phyloP scores from a whole-genome alignment of 2,329 filamentous ascomycete genomes.

The Elsinoe arachidis region DNA sequence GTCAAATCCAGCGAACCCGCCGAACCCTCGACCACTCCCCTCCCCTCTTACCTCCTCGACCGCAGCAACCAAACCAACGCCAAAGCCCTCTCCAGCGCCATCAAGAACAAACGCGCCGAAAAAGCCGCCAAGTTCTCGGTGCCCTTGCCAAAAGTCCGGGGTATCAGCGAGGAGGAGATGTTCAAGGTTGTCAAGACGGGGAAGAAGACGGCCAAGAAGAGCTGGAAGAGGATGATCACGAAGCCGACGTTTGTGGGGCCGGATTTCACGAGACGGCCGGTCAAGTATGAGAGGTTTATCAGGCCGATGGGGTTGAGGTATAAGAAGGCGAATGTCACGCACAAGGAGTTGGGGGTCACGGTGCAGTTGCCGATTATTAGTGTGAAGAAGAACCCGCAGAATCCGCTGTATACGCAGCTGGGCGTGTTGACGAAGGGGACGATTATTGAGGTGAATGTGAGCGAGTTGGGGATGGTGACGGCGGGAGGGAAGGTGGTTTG shows the following conservation, averaged over 20 bases:
- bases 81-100: constrained; percentile 70
- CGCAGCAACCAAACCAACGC: constrained; percentile 59
- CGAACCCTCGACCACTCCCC: constrained; percentile 69
- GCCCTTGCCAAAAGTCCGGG: constrained; percentile 85
- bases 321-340: constrained; percentile 57
- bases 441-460: constrained; percentile 85
- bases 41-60: constrained; percentile 91
- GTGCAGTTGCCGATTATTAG: constrained; percentile 61
- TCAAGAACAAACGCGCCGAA: constrained; percentile 91
- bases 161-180: constrained; percentile 91
- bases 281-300: constrained; percentile 66
- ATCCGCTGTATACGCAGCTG: constrained; percentile 83
- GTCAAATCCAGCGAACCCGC: constrained; percentile 75
- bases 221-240: constrained; percentile 61
- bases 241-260: constrained; percentile 81
- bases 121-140: constrained; percentile 92
- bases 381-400: constrained; percentile 80
- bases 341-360: constrained; percentile 75
- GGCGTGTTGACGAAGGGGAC: constrained; percentile 83
- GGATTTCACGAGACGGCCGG: constrained; percentile 81
- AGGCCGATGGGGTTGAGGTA: constrained; percentile 65
- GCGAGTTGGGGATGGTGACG: constrained; percentile 82
- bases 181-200: constrained; percentile 95
- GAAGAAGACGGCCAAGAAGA: constrained; percentile 86
- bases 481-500: constrained; percentile 88